These are phyloP conservation scores for Cercospora janseana DNA, from an alignment of 2,329 filamentous ascomycete species.

Conservation along the genomic window DNA sequence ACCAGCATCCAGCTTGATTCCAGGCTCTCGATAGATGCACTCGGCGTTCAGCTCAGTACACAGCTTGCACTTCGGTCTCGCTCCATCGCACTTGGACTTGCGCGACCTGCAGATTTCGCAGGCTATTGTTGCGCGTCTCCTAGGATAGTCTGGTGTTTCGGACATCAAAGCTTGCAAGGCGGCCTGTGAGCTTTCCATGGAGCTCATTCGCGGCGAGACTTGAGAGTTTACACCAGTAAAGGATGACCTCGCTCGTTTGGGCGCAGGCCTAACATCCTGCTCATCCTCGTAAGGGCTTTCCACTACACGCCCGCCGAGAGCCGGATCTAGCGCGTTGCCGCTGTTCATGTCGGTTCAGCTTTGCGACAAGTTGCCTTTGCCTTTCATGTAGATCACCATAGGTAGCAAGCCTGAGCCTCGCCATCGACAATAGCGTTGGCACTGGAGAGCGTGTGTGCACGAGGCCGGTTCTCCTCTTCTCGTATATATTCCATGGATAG, in stretches of 20 bases:
- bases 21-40: constrained; percentile 80
- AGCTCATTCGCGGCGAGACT: background rate
- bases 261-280: constrained; percentile 10
- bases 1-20: constrained; percentile 81
- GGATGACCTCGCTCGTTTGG: constrained; percentile 15
- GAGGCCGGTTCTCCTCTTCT: background rate
- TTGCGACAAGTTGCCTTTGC: background rate
- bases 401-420: too few species aligned
- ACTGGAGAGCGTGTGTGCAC: background rate
- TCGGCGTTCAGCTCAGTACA: constrained; percentile 79
- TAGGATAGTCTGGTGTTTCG: constrained; percentile 37
- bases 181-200: constrained; percentile 10
- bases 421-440: background rate
- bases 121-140: constrained; percentile 36
- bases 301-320: constrained; percentile 1
- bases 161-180: background rate
- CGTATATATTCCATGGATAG: background rate
- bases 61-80: constrained; percentile 76
- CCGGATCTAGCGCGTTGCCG: constrained; percentile 4
- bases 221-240: background rate
- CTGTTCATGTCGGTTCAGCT: background rate
- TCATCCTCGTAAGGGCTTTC: constrained; percentile 1
- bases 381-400: too few species aligned
- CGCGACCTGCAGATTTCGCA: constrained; percentile 38
- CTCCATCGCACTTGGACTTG: constrained; percentile 38